Evolutionary conservation across 1,284 basidiomycete genomes (phyloP).

Genomic region (Xanthoconium separans): DNA sequence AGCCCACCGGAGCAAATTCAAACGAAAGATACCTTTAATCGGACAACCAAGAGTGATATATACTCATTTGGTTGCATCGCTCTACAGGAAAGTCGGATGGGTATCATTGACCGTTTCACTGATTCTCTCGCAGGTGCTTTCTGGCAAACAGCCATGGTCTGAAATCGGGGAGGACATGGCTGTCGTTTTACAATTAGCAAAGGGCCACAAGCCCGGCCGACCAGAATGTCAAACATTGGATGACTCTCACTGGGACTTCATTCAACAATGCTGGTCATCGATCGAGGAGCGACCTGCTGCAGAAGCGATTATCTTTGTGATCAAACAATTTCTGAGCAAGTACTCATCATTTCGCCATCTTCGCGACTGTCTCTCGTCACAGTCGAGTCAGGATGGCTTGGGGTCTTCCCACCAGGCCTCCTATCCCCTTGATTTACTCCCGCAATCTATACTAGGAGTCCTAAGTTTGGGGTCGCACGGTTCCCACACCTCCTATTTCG

Average conservation of each 20-base stretch:
- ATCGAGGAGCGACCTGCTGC: background rate
- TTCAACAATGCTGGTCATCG: conserved; percentile 5
- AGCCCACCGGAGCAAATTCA: conserved; percentile 5
- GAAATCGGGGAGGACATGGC: background rate
- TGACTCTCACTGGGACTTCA: conserved; percentile 3
- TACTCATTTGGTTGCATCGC: conserved; percentile 16
- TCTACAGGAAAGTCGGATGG: background rate
- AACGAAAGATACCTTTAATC: background rate
- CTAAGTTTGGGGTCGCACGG: no score
- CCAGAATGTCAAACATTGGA: conserved; percentile 3
- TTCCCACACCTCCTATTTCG: conserved; percentile 18
- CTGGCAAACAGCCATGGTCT: conserved; percentile 10
- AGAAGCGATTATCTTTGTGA: background rate
- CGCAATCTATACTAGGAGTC: no score
- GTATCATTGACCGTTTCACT: rapidly evolving
- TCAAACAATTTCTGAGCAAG: background rate
- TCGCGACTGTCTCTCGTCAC: background rate
- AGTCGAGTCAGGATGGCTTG: no score
- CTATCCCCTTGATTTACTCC: no score
- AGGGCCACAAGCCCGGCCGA: conserved; percentile 4
- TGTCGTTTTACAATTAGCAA: background rate
- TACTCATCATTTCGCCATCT: background rate
- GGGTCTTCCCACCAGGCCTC: no score
- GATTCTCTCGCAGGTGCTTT: conserved; percentile 5
- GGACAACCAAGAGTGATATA: conserved; percentile 8